Evolutionary conservation across 805 yeast species (phyloP).

Genomic region (Saturnispora galanensis): DNA sequence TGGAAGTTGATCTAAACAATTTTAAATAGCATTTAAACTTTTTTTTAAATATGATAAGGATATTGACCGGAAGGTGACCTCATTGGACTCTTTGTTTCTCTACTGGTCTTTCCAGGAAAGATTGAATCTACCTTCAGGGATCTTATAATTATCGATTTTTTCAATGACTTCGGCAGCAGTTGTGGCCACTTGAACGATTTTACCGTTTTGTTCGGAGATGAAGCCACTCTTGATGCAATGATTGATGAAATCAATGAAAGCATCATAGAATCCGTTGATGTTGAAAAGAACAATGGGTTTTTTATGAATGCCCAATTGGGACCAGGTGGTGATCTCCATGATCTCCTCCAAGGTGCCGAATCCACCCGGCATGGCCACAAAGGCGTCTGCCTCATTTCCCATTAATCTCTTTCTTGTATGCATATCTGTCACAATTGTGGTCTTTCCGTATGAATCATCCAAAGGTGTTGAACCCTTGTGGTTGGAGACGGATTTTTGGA

Average conservation of each 20-base stretch:
- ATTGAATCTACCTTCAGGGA: constrained; percentile 66
- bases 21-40: background rate
- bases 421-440: constrained; percentile 80
- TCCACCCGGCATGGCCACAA: constrained; percentile 88
- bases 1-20: background rate
- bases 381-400: constrained; percentile 72
- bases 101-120: constrained; percentile 50
- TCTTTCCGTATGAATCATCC: constrained; percentile 58
- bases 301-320: constrained; percentile 75
- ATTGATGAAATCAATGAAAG: constrained; percentile 49
- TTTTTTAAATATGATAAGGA: background rate
- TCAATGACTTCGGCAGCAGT: constrained; percentile 60
- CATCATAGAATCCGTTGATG: constrained; percentile 72
- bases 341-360: constrained; percentile 85
- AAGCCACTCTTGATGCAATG: constrained; percentile 57
- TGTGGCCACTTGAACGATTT: constrained; percentile 58
- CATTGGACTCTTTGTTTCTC: background rate
- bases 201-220: constrained; percentile 55
- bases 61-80: background rate
- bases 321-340: constrained; percentile 87
- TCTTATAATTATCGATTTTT: constrained; percentile 47
- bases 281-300: constrained; percentile 76
- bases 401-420: constrained; percentile 79
- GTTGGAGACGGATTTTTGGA: constrained; percentile 45
- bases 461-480: constrained; percentile 61